A percentile compares a stretch with the other conserved stretches of the same genome.
Conservation (phyloP, 2,329 filamentous ascomycete genomes). For the Sporothrix phasma region DNA sequence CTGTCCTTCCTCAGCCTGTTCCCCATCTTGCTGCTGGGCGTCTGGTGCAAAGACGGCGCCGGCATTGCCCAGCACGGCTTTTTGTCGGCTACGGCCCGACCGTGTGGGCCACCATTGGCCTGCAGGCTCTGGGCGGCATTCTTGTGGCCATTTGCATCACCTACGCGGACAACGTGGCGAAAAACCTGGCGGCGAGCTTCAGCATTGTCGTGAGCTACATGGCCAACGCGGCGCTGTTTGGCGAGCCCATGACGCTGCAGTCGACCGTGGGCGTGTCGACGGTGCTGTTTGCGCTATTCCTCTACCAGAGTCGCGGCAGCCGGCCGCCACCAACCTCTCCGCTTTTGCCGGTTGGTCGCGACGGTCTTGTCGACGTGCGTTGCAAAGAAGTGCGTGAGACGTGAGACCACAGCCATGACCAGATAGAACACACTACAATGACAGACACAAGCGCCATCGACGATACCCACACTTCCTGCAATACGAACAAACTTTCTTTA, state of each 20-base stretch:
- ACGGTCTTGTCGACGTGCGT: not conserved
- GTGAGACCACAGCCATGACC: not conserved
- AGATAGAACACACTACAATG: not conserved
- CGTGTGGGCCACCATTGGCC: not conserved
- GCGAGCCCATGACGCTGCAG: slow-evolving; percentile 6
- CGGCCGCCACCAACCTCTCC: not conserved
- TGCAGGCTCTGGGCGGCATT: slow-evolving; percentile 7
- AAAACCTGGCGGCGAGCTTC: slow-evolving; percentile 8
- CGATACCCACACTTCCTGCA: not conserved
- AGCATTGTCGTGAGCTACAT: slow-evolving; percentile 9
- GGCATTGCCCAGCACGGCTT: slow-evolving; percentile 3
- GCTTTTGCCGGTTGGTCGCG: not conserved
- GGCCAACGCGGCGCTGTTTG: not conserved
- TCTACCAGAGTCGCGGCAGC: slow-evolving; percentile 5
- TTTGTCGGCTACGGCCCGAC: slow-evolving; percentile 8
- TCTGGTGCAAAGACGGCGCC: slow-evolving; percentile 6
- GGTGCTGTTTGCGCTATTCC: not conserved
- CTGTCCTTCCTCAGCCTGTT: slow-evolving; percentile 9
- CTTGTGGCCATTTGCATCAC: slow-evolving; percentile 6
- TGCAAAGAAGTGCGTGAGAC: not conserved
- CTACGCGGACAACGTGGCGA: slow-evolving; percentile 8
- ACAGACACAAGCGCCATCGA: not conserved
- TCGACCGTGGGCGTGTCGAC: not conserved
- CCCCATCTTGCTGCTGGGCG: not conserved
- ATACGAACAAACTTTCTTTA: too few relatives aligned